A percentile compares a stretch with the other conserved stretches of the same genome.
These are phyloP conservation scores for Gossypium ekmanianum DNA, from an alignment of 345 rosid species.

Conservation along the genomic window DNA sequence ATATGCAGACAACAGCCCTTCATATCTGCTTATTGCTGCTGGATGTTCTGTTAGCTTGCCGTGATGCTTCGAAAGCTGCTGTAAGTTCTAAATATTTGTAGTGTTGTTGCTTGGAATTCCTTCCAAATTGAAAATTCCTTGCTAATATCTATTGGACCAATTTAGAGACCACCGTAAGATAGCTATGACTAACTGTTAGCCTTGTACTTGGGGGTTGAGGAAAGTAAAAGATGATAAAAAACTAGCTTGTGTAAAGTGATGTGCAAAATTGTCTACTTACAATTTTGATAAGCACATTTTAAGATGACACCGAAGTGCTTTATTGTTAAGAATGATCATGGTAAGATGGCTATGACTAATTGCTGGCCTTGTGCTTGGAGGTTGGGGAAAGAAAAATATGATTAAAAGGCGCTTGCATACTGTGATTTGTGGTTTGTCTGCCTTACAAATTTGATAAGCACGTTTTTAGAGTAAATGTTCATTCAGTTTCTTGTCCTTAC, in stretches of 20 bases:
- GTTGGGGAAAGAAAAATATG: not conserved
- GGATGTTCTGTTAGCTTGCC: constrained; percentile 82
- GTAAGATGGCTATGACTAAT: not conserved
- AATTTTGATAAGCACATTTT: not conserved
- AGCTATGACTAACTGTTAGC: not conserved
- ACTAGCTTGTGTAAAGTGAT: not conserved
- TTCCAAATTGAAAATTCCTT: not conserved
- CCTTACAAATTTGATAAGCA: not conserved
- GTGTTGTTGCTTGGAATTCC: not conserved
- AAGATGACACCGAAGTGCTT: not conserved
- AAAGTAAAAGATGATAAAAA: not conserved
- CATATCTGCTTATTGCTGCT: constrained; percentile 80
- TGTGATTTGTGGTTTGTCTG: not conserved
- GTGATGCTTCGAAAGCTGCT: constrained; percentile 68
- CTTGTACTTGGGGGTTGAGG: not conserved
- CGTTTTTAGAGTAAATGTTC: not conserved
- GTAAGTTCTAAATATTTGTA: constrained; percentile 46
- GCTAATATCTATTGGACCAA: not conserved
- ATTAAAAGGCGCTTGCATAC: not conserved
- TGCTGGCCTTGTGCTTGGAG: not conserved
- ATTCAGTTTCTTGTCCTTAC: not conserved
- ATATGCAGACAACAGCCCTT: constrained; percentile 77
- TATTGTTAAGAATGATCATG: not conserved
- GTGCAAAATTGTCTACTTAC: not conserved
- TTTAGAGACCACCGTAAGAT: not conserved